Evolutionary conservation across 768 basidiomycete species (phyloP).

Genomic region (Rhodotorula diobovata): DNA sequence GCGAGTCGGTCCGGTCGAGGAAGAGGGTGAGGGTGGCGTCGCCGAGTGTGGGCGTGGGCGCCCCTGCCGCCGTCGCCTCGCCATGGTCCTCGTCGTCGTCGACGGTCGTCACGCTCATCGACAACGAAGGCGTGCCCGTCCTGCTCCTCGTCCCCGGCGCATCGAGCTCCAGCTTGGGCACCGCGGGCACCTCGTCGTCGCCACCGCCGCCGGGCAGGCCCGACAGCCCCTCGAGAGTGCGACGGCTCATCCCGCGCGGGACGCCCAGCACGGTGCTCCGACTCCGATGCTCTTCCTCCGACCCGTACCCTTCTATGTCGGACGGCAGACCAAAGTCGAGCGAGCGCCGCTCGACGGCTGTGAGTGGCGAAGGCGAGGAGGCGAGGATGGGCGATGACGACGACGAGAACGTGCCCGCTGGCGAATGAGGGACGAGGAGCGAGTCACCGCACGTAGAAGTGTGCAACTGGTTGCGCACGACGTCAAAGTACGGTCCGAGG

Average conservation of each 20-base stretch:
- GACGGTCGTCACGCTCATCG: neutral
- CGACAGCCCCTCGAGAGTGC: neutral
- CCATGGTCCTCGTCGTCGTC: too few species aligned
- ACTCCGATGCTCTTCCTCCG: slow-evolving; percentile 4
- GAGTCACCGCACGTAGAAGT: neutral
- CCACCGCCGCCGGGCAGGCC: neutral
- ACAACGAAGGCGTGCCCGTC: neutral
- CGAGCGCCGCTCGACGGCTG: neutral
- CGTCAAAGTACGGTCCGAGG: slow-evolving; percentile 26
- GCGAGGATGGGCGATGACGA: slow-evolving; percentile 3
- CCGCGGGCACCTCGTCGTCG: neutral
- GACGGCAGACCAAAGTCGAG: neutral
- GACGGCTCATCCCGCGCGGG: neutral
- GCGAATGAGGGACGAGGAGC: neutral
- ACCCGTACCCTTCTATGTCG: slow-evolving; percentile 2
- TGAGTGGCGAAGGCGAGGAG: neutral
- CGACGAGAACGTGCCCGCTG: neutral
- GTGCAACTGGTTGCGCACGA: slow-evolving; percentile 5
- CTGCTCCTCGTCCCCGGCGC: neutral
- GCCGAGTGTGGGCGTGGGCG: neutral
- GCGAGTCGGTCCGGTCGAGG: slow-evolving; percentile 23
- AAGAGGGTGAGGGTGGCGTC: slow-evolving; percentile 9
- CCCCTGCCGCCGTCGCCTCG: too few species aligned
- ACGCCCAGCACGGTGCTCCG: slow-evolving; percentile 16
- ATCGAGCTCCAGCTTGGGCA: neutral